Evolutionary conservation across 129 eudicot genomes (phyloP).

Genomic region (Ambrosia trifida): DNA sequence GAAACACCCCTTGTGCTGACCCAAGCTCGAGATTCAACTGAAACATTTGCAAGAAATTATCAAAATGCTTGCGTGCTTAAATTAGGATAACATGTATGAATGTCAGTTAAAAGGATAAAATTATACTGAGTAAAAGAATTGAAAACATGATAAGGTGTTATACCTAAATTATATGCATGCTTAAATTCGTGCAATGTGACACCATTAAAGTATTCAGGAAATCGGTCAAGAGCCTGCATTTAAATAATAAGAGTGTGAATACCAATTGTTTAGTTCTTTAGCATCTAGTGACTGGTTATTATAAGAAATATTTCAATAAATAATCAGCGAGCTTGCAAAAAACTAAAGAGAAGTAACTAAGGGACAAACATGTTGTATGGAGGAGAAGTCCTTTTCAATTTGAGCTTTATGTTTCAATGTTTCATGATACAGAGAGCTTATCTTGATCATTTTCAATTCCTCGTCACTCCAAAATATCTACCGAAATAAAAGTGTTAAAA

Average conservation of each 20-base stretch:
- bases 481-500: slow-evolving; percentile 6
- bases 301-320: slow-evolving; percentile 15
- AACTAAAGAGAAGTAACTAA: slow-evolving; percentile 14
- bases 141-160: slow-evolving; percentile 4
- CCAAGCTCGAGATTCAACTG: slow-evolving; percentile 93
- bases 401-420: slow-evolving; percentile 56
- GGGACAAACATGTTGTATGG: slow-evolving; percentile 49
- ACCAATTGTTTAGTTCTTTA: slow-evolving; percentile 12
- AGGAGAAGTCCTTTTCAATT: slow-evolving; percentile 58
- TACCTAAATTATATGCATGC: slow-evolving; percentile 78
- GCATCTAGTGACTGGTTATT: background rate
- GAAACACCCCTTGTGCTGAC: slow-evolving; percentile 72
- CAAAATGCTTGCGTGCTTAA: slow-evolving; percentile 3
- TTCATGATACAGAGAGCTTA: slow-evolving; percentile 60
- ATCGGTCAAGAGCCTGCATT: slow-evolving; percentile 51
- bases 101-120: slow-evolving; percentile 2
- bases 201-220: slow-evolving; percentile 49
- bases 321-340: background rate
- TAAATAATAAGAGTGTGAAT: slow-evolving; percentile 12
- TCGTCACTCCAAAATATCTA: slow-evolving; percentile 78
- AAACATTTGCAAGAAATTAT: slow-evolving; percentile 30
- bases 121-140: background rate
- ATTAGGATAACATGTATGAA: slow-evolving; percentile 5
- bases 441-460: slow-evolving; percentile 68
- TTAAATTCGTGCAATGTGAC: slow-evolving; percentile 50